These are phyloP conservation scores for Pugionium dolabratum DNA, from an alignment of 345 rosid genomes.

Conservation along the genomic window DNA sequence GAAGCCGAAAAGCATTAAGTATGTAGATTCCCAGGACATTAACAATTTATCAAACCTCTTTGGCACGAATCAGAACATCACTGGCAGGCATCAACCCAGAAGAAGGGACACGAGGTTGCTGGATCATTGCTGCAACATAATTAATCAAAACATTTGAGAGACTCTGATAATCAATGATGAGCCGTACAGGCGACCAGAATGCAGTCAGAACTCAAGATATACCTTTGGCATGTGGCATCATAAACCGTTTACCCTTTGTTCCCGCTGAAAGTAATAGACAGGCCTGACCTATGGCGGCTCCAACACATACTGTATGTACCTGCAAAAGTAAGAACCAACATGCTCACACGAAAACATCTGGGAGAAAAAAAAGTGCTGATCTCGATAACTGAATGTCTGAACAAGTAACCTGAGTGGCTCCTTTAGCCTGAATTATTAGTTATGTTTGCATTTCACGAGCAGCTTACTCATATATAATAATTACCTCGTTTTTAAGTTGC, in stretches of 20 bases:
- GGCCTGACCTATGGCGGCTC: slow-evolving; percentile 81
- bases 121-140: slow-evolving; percentile 69
- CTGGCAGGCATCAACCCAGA: slow-evolving; percentile 86
- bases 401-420: not conserved
- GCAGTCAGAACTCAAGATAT: not conserved
- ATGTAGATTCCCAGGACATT: not conserved
- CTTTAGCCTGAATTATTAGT: not conserved
- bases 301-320: slow-evolving; percentile 78
- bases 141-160: slow-evolving; percentile 21
- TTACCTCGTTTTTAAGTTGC: slow-evolving; percentile 69
- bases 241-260: slow-evolving; percentile 74
- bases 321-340: slow-evolving; percentile 39
- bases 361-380: slow-evolving; percentile 19
- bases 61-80: slow-evolving; percentile 80
- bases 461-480: not conserved
- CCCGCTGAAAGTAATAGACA: slow-evolving; percentile 87
- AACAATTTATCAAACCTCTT: slow-evolving; percentile 58
- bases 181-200: not conserved
- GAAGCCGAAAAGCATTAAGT: not conserved
- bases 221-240: slow-evolving; percentile 95
- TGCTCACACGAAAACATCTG: slow-evolving; percentile 3
- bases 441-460: slow-evolving; percentile 5
- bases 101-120: slow-evolving; percentile 83
- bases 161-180: not conserved
- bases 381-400: not conserved